Evolutionary conservation across 331 rosid species (phyloP).

Genomic region (Pyracantha coccinea): DNA sequence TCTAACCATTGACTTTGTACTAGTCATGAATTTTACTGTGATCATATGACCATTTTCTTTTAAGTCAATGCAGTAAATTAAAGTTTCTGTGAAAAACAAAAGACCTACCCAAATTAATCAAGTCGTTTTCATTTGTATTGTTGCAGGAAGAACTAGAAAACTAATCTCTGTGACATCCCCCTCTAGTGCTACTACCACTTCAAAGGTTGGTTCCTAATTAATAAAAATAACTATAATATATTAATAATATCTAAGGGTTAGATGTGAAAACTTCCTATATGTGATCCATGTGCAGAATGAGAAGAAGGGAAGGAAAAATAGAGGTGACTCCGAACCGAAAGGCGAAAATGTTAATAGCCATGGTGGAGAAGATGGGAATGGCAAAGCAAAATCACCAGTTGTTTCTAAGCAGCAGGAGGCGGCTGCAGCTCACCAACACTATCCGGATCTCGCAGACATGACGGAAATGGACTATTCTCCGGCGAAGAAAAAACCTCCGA

Average conservation of each 20-base stretch:
- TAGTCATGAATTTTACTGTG: background rate
- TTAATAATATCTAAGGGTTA: background rate
- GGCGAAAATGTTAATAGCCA: slow-evolving; percentile 3
- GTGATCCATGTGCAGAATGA: slow-evolving; percentile 31
- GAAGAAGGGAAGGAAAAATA: slow-evolving; percentile 22
- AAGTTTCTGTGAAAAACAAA: background rate
- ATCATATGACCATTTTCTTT: background rate
- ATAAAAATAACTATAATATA: background rate
- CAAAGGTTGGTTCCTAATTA: slow-evolving; percentile 46
- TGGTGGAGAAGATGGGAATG: slow-evolving; percentile 8
- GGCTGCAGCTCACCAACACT: slow-evolving; percentile 15
- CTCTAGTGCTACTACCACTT: slow-evolving; percentile 12
- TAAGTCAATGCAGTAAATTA: background rate
- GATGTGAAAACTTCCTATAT: background rate
- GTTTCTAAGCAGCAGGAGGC: slow-evolving; percentile 16
- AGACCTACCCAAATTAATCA: background rate
- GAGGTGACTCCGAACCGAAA: slow-evolving; percentile 9
- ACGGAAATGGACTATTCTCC: slow-evolving; percentile 90
- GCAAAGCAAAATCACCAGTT: slow-evolving; percentile 13
- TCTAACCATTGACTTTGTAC: background rate
- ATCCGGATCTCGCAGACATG: slow-evolving; percentile 36
- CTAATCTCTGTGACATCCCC: slow-evolving; percentile 38
- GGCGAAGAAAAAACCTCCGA: slow-evolving; percentile 73
- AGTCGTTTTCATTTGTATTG: slow-evolving; percentile 27
- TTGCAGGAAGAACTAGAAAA: slow-evolving; percentile 84